Base-by-base conservation (phyloP, 345 rosid genomes). In the Eucalyptus cladocalyx region DNA sequence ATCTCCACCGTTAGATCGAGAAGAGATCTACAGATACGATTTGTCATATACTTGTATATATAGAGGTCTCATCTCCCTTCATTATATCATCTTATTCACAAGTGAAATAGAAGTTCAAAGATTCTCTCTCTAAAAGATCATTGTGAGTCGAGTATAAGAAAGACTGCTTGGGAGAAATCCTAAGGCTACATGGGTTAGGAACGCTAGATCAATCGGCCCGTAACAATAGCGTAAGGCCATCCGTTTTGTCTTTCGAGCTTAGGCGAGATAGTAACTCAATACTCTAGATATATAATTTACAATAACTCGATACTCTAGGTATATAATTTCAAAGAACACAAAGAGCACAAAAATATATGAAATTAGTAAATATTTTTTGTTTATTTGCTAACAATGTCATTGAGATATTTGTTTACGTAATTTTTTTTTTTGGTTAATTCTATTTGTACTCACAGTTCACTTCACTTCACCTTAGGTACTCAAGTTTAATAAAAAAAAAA, bases 161-260 rank as follows among this genome's bases (percentile, higher is more conserved):
- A 8, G 24, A 9, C 2, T 53, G 4, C 10, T 8, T 19, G 24
- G 56, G 24, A 53, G 58, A 53, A 53, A 53, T 53, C 10, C 0
- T 53, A 53, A 19, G 5, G 58, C 58, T 21, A 5, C 58, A 53
- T 0, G 2, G 11, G 58, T 53, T 19, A 53, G 10, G 4, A 53
- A 53, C 5, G 11, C 11, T 53, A 53, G 26, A 53, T 53, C 24
- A 0, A 8, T 53, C 2, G 0, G 23, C 5, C 2, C 2, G 2
- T 8, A 11, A 53, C 26, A 53, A 53, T 19, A 18, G 24, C 4
- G 43, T 18, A 34, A 10, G 14, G 43, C 26, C 26, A 10, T 72
- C 43, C 7, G 4, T 32, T 67, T 34, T 69, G 24, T 69, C 42
- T 69, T 32, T 69, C 13, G 2, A 32, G 80, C 69, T 62, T 1